Conservation (phyloP, 225 moss, liverwort and hornwort genomes). For the Pleurozium schreberi region DNA sequence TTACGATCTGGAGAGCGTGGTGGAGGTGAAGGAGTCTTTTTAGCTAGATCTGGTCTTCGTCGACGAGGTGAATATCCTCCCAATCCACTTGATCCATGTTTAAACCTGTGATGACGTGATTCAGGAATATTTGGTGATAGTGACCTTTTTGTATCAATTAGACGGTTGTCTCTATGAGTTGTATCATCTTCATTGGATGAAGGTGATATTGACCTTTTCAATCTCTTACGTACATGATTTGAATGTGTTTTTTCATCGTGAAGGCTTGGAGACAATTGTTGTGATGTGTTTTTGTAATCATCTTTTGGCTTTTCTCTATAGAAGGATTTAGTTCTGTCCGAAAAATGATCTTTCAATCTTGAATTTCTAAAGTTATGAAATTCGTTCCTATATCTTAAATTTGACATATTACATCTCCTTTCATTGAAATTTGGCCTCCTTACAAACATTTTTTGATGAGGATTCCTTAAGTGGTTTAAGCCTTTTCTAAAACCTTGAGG, state of each 20-base stretch:
- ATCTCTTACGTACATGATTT: background rate
- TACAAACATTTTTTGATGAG: background rate
- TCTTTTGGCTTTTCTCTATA: background rate
- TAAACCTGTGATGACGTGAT: constrained; percentile 38
- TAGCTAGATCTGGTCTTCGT: constrained; percentile 34
- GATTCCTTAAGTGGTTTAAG: background rate
- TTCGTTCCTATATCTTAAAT: background rate
- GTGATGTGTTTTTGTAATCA: background rate
- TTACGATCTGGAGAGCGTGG: constrained; percentile 52
- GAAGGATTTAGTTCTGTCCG: background rate
- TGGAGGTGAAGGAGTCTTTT: constrained; percentile 69
- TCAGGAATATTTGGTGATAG: constrained; percentile 6
- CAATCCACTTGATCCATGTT: constrained; percentile 59
- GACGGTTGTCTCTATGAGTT: background rate
- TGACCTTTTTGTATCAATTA: constrained; percentile 14
- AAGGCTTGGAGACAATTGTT: background rate
- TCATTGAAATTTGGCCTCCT: background rate
- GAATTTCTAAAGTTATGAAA: background rate
- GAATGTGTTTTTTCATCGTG: background rate
- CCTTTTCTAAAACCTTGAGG: background rate
- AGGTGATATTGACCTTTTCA: background rate
- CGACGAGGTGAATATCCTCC: constrained; percentile 87
- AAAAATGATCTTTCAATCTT: background rate
- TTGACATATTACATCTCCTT: background rate
- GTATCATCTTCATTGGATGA: background rate